Percentiles rank a stretch among this genome's conserved stretches.
Evolutionary conservation across 148 eudicot genomes (phyloP).

Genomic region (Camellia japonica): DNA sequence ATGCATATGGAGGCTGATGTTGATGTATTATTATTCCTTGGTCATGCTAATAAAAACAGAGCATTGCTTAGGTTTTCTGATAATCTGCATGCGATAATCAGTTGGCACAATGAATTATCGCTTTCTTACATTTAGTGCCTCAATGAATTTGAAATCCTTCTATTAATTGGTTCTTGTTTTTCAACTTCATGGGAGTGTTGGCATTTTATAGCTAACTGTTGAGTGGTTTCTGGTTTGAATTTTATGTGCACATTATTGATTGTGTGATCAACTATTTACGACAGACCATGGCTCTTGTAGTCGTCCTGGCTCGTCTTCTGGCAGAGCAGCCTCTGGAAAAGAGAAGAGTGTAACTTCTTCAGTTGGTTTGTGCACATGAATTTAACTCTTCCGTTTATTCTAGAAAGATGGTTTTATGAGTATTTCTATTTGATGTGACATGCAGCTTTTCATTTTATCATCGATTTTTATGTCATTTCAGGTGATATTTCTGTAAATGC

Average conservation of each 20-base stretch:
- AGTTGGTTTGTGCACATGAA: constrained; percentile 37
- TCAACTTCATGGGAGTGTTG: neutral
- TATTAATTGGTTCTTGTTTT: neutral
- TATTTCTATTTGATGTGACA: neutral
- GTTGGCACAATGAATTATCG: neutral
- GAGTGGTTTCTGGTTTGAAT: neutral
- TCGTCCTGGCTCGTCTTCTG: constrained; percentile 67
- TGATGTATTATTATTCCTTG: neutral
- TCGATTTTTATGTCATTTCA: constrained; percentile 20
- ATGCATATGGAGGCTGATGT: neutral
- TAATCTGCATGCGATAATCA: neutral
- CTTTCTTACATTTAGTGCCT: neutral
- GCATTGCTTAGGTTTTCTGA: neutral
- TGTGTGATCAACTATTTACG: constrained; percentile 18
- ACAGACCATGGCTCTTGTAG: constrained; percentile 46
- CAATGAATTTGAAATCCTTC: neutral
- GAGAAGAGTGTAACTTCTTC: constrained; percentile 38
- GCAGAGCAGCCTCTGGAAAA: constrained; percentile 32
- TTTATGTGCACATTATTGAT: constrained; percentile 7
- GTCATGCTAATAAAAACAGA: neutral
- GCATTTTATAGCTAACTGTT: neutral
- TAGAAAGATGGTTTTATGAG: neutral
- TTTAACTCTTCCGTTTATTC: constrained; percentile 1
- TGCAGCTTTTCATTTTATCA: neutral
- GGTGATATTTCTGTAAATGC: constrained; percentile 34